Base-by-base conservation (phyloP, 768 basidiomycete species). In the Pleurotus cornucopiae region DNA sequence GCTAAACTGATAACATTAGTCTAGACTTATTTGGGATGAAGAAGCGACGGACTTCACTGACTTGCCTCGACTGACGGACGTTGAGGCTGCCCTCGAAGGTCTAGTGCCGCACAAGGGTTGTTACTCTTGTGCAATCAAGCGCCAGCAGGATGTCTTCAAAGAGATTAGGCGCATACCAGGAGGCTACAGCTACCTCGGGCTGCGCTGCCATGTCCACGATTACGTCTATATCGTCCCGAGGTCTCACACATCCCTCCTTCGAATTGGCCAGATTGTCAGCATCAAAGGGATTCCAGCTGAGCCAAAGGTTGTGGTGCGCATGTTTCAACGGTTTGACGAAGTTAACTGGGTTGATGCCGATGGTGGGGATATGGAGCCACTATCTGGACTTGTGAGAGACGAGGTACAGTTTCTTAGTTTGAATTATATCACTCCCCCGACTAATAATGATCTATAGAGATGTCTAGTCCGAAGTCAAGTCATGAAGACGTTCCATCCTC, bases 151-250 rank as follows among this genome's bases (percentile, higher is more conserved):
- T 2, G 54, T 62, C 5, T 46, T 61, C 4, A 49, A 63, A 9
- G 57, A 61, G 13, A 61, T 74, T 30, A 62, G 67, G 12, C 60
- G 63, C 9, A 64, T 68, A 38, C 64, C 66, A 0, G 67, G 67
- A 40, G 68, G 68, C 43, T 70, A 77, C 23, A 62, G 74, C 2
- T 70, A 76, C 12, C 63, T 72, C 41, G 79, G 79, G 2, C 64
- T 72, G 7, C 59, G 63, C 0, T 90, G 83, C 63, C 89, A 89
- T 61, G 53, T 71, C 6, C 49, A 76, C 45, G 89, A 89, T 58
- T 88, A 82, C 58, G 75, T 88, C 7, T 89, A 87, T 62, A 52
- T 87, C 39, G 74, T 72, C 40, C 69, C 70, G 13, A 58, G 62
- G 12, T 60, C 61, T 9, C 60, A 70, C 9, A 55, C 64, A 13